A percentile compares a stretch with the other conserved stretches of the same genome.
Conservation (phyloP, 306 rosid genomes). For the Glycine soja region DNA sequence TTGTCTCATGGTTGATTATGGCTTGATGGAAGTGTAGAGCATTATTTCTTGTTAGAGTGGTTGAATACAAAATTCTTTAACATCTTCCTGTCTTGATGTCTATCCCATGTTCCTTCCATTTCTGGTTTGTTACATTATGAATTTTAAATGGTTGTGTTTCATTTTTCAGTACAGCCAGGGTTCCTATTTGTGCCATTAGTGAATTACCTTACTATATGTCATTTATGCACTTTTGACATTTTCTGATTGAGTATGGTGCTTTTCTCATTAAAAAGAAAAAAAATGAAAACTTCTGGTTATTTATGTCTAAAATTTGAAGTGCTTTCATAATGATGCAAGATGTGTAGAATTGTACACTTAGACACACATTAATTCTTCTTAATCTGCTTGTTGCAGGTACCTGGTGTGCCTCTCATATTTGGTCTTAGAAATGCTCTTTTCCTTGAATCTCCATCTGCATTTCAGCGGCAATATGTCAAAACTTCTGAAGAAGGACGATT, state of each 20-base stretch:
- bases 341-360: slow-evolving; percentile 8
- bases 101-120: background rate
- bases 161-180: background rate
- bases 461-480: slow-evolving; percentile 70
- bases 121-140: background rate
- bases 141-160: background rate
- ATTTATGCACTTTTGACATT: background rate
- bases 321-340: background rate
- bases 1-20: too few relatives aligned
- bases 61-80: background rate
- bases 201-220: background rate
- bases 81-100: background rate
- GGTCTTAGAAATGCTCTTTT: slow-evolving; percentile 77
- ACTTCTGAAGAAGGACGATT: slow-evolving; percentile 62
- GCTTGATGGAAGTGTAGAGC: background rate
- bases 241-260: slow-evolving; percentile 8
- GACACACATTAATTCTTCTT: slow-evolving; percentile 19
- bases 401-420: slow-evolving; percentile 81
- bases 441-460: slow-evolving; percentile 70
- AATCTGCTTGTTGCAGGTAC: slow-evolving; percentile 58
- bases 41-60: background rate
- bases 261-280: background rate
- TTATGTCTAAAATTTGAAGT: background rate
- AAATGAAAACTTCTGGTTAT: background rate
- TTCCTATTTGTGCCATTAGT: background rate